Evolutionary conservation across 2,329 filamentous ascomycete genomes (phyloP).

Genomic region (Fusarium secorum): DNA sequence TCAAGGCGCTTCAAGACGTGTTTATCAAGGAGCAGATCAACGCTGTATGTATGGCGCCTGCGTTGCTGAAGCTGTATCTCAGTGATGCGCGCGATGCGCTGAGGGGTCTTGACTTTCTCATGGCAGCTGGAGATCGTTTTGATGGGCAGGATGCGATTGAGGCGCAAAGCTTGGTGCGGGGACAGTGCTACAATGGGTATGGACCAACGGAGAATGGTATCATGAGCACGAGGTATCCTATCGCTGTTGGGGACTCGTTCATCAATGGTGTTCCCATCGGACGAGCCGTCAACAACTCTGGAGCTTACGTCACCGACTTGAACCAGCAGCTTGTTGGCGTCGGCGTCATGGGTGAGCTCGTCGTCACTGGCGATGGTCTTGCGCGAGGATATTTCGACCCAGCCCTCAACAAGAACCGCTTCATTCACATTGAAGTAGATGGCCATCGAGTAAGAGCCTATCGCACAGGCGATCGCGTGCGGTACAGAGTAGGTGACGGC

Average conservation of each 20-base stretch:
- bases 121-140: slow-evolving; percentile 22
- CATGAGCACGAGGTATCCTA: slow-evolving; percentile 22
- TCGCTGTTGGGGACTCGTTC: background rate
- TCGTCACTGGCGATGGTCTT: slow-evolving; percentile 36
- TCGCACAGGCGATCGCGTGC: slow-evolving; percentile 35
- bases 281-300: slow-evolving; percentile 31
- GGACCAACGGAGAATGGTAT: slow-evolving; percentile 38
- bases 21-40: slow-evolving; percentile 12
- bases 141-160: slow-evolving; percentile 11
- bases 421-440: slow-evolving; percentile 8
- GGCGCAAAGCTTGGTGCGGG: background rate
- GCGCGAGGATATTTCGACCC: slow-evolving; percentile 26
- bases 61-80: slow-evolving; percentile 27
- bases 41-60: slow-evolving; percentile 5
- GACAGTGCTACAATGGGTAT: slow-evolving; percentile 22
- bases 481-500: slow-evolving; percentile 16
- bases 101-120: slow-evolving; percentile 3
- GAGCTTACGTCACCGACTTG: slow-evolving; percentile 27
- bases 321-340: slow-evolving; percentile 26
- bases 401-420: slow-evolving; percentile 9
- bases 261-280: slow-evolving; percentile 38
- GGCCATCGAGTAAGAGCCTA: slow-evolving; percentile 14
- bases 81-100: background rate
- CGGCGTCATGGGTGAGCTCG: slow-evolving; percentile 39
- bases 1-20: slow-evolving; percentile 1